Conservation (phyloP, 2,329 filamentous ascomycete species). For the Aaosphaeria arxii region DNA sequence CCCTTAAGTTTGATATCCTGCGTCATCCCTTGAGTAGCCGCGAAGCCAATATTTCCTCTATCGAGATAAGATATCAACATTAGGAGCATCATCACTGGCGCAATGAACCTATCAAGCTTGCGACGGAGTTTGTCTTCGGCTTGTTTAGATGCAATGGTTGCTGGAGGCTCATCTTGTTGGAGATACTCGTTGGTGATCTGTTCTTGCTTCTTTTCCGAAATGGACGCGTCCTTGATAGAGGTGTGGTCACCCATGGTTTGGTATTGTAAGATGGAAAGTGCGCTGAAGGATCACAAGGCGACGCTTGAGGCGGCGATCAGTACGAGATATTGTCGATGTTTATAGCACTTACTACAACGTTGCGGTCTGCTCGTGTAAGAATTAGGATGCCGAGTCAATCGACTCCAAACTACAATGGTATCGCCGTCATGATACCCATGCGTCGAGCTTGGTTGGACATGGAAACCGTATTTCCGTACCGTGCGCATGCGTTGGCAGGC, state of each 20-base stretch:
- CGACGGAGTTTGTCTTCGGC: slow-evolving; percentile 24
- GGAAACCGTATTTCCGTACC: too few relatives aligned
- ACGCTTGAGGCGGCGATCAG: too few relatives aligned
- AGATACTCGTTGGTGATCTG: slow-evolving; percentile 15
- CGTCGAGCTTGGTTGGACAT: too few relatives aligned
- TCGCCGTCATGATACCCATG: too few relatives aligned
- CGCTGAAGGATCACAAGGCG: too few relatives aligned
- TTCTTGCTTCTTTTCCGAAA: slow-evolving; percentile 11
- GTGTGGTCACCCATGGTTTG: slow-evolving; percentile 5
- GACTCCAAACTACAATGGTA: too few relatives aligned
- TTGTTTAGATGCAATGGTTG: slow-evolving; percentile 12
- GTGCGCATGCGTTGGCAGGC: too few relatives aligned
- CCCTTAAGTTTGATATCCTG: slow-evolving; percentile 23
- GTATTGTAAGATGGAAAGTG: background rate
- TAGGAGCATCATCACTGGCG: slow-evolving; percentile 34
- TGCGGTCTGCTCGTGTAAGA: too few relatives aligned
- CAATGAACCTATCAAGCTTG: slow-evolving; percentile 32
- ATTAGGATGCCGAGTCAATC: too few relatives aligned
- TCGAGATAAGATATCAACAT: slow-evolving; percentile 36
- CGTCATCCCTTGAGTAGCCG: slow-evolving; percentile 33
- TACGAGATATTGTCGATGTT: too few relatives aligned
- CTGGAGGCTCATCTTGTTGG: slow-evolving; percentile 15
- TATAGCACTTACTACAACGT: too few relatives aligned
- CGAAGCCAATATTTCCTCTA: slow-evolving; percentile 34
- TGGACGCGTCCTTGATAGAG: slow-evolving; percentile 1